Conservation (phyloP, 129 eudicot species). For the Pulicaria dysenterica region DNA sequence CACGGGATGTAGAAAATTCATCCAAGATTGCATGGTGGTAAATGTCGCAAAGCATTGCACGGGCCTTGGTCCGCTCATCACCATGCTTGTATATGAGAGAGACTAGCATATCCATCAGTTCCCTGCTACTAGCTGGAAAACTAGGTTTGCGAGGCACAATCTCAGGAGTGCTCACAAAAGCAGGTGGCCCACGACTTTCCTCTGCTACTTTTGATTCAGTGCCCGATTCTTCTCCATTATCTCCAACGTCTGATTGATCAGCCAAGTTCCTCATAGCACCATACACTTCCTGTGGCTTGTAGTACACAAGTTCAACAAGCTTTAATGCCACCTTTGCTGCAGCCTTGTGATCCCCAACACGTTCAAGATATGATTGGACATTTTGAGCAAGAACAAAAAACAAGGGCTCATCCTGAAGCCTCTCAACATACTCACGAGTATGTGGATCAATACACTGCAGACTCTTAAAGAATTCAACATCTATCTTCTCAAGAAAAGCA, state of each 20-base stretch:
- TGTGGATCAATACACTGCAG: conserved; percentile 91
- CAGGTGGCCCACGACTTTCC: conserved; percentile 45
- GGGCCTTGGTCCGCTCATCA: conserved; percentile 96
- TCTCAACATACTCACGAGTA: conserved; percentile 88
- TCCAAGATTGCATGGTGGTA: conserved; percentile 89
- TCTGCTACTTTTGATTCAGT: conserved; percentile 42
- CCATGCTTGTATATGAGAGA: conserved; percentile 85
- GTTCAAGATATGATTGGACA: conserved; percentile 74
- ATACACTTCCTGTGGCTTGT: conserved; percentile 89
- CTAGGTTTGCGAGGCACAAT: conserved; percentile 75
- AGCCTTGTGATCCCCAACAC: conserved; percentile 70
- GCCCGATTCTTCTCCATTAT: conserved; percentile 42
- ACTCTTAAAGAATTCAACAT: conserved; percentile 84
- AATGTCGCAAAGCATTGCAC: conserved; percentile 97
- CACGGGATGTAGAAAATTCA: conserved; percentile 74
- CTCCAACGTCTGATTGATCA: conserved; percentile 52
- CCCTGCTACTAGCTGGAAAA: conserved; percentile 74
- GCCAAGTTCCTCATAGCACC: conserved; percentile 83
- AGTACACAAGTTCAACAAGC: conserved; percentile 86
- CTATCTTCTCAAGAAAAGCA: conserved; percentile 82
- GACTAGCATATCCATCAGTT: conserved; percentile 78
- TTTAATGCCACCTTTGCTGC: conserved; percentile 85
- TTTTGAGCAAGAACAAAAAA: conserved; percentile 83
- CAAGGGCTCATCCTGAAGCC: conserved; percentile 86
- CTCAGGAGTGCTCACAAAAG: conserved; percentile 67